Evolutionary conservation across 202 grass and related monocot genomes (phyloP), one percentile per base, ranked within the genome.

Genomic region (Schoenoplectus tabernaemontani): DNA sequence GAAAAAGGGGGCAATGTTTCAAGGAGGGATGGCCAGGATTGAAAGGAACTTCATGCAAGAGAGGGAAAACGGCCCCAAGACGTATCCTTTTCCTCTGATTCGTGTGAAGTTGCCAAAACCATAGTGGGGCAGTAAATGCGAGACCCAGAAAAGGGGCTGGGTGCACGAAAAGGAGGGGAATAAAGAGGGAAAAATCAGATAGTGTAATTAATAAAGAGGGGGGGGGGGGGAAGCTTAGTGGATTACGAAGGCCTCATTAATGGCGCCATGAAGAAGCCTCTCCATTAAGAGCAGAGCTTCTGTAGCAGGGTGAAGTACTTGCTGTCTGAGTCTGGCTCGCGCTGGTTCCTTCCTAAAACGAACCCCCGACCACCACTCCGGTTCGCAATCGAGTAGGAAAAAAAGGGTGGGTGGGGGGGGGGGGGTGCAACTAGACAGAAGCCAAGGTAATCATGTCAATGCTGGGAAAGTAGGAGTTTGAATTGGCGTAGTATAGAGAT

Each of bases 261-360:
- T 88, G 91, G 88, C 74, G 81, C 85, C 88, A 90, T 93, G 91
- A 78, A 91, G 80, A 32, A 84, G 78, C 86, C 82, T 91, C 83
- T 90, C 91, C 91, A 93, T 90, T 77, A 66, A 79, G 68, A 39
- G 15, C 22, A 68, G 50, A 77, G 66, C 70, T 73, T 63, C 43
- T 11, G 16, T 51, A 59, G 50, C 64, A 71, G 60, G 43, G n/a
- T 66, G 64, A 73, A 82, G 51, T 82, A 82, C 62, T 62, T 33
- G 59, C 51, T 72, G 4, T 70, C 64, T 82, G 79, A 82, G 58
- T 81, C 43, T 46, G 43, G 17, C n/a, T n/a, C n/a, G n/a, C n/a
- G n/a, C n/a, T n/a, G n/a, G 3, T 5, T 39, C 44, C 16, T 61
- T 88, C 84, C 76, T 36, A 38, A 11, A 73, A 64, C 63, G 81